phyloP scores from a whole-genome alignment of 2,329 filamentous ascomycete species.

The Fusarium vanettenii region DNA sequence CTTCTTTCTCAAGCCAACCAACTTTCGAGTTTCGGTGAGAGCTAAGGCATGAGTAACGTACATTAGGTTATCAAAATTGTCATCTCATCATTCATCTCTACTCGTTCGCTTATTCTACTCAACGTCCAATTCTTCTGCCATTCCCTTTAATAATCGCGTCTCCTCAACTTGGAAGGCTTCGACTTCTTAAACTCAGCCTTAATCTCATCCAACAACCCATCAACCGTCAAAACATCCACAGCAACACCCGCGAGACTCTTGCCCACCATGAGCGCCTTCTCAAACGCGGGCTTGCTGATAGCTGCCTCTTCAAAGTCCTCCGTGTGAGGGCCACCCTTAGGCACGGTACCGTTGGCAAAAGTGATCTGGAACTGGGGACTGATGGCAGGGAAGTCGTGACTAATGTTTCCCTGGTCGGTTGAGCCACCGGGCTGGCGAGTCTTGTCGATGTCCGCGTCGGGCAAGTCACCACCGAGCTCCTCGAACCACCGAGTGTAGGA shows the following conservation, averaged over 20 bases:
- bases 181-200: slow-evolving; percentile 36
- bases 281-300: slow-evolving; percentile 60
- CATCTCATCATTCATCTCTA: background rate
- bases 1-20: background rate
- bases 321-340: slow-evolving; percentile 59
- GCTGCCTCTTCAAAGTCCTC: slow-evolving; percentile 59
- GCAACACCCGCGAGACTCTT: slow-evolving; percentile 62
- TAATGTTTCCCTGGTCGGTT: slow-evolving; percentile 47
- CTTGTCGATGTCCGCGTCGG: slow-evolving; percentile 42
- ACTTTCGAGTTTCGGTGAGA: background rate
- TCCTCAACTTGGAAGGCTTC: slow-evolving; percentile 1
- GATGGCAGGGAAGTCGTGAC: slow-evolving; percentile 44
- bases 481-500: slow-evolving; percentile 41
- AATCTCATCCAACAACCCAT: slow-evolving; percentile 52
- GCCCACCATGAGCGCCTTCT: slow-evolving; percentile 57
- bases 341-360: slow-evolving; percentile 36
- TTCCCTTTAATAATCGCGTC: background rate
- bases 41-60: background rate
- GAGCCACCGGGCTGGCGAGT: slow-evolving; percentile 35
- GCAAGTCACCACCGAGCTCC: slow-evolving; percentile 37
- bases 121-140: background rate
- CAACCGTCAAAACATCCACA: slow-evolving; percentile 57
- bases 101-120: background rate
- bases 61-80: background rate
- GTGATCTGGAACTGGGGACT: slow-evolving; percentile 43